These are phyloP conservation scores for Mycena polygramma DNA, from an alignment of 768 basidiomycete genomes.

Conservation along the genomic window DNA sequence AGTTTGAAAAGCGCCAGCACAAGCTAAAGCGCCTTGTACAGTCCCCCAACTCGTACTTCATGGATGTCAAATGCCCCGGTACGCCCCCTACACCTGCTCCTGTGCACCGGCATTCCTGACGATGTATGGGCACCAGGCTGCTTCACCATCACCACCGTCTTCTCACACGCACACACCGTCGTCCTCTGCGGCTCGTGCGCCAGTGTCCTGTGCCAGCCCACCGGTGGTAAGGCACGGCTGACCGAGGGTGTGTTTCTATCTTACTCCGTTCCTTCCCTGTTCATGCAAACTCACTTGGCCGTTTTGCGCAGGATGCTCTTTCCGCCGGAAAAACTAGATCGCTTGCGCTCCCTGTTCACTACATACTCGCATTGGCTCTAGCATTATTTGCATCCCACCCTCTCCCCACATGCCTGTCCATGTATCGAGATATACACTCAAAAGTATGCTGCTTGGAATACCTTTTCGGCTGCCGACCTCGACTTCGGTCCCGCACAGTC, in stretches of 20 bases:
- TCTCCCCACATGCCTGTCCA: slow-evolving; percentile 26
- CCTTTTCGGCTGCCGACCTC: neutral
- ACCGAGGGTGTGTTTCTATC: slow-evolving; percentile 85
- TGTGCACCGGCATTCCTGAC: neutral
- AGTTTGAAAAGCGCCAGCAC: slow-evolving; percentile 90
- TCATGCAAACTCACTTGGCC: too few relatives aligned
- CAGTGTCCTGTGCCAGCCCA: slow-evolving; percentile 96
- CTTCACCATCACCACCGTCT: slow-evolving; percentile 96
- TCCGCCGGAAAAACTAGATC: slow-evolving; percentile 93
- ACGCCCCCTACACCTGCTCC: slow-evolving; percentile 44
- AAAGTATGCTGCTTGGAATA: slow-evolving; percentile 37
- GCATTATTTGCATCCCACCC: slow-evolving; percentile 22
- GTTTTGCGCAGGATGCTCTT: slow-evolving; percentile 82
- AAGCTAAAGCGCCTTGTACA: slow-evolving; percentile 99
- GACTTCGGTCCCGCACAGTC: slow-evolving; percentile 24
- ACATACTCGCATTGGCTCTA: slow-evolving; percentile 32
- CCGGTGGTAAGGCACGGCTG: slow-evolving; percentile 97
- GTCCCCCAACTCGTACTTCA: slow-evolving; percentile 98
- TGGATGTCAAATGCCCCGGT: slow-evolving; percentile 99
- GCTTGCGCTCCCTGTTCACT: slow-evolving; percentile 35
- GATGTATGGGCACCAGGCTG: slow-evolving; percentile 70
- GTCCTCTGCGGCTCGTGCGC: slow-evolving; percentile 95
- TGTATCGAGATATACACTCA: slow-evolving; percentile 32
- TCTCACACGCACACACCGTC: slow-evolving; percentile 99
- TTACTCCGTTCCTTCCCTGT: neutral